Percentiles rank a stretch among this genome's conserved stretches.
Evolutionary conservation across 2,329 filamentous ascomycete species (phyloP).

Genomic region (Fusarium nodosum): DNA sequence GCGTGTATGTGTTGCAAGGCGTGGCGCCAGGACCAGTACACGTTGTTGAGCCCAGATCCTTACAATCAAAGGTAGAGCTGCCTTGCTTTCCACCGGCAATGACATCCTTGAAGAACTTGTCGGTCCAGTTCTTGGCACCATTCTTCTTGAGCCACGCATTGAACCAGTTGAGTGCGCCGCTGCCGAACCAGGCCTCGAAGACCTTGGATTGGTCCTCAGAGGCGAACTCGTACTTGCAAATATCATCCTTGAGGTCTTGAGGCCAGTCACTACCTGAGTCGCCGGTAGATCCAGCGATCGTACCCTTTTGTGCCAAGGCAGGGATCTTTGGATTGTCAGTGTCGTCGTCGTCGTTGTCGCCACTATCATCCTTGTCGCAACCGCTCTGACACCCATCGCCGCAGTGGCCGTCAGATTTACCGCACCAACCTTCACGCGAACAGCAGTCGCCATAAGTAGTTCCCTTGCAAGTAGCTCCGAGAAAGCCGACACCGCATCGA

Average conservation of each 20-base stretch:
- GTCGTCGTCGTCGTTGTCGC: neutral
- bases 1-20: slow-evolving; percentile 6
- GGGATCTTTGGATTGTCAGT: neutral
- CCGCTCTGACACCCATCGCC: slow-evolving; percentile 16
- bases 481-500: slow-evolving; percentile 14
- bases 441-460: slow-evolving; percentile 5
- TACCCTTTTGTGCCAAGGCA: neutral
- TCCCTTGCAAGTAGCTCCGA: slow-evolving; percentile 3
- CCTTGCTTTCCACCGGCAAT: neutral
- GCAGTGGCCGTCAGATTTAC: slow-evolving; percentile 7
- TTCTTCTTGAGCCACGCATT: neutral
- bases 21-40: slow-evolving; percentile 12
- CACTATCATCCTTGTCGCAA: neutral
- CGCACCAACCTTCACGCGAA: slow-evolving; percentile 11
- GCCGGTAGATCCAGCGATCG: neutral
- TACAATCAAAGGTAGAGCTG: slow-evolving; percentile 6
- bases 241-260: neutral
- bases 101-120: slow-evolving; percentile 5
- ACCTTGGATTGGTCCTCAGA: neutral
- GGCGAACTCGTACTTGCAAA: neutral
- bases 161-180: slow-evolving; percentile 4
- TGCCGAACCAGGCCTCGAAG: neutral
- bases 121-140: slow-evolving; percentile 1
- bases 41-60: neutral
- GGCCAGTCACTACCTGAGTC: neutral